Base-by-base conservation (phyloP, 352 stramenopile species). In the Globisporangium megalacanthum region DNA sequence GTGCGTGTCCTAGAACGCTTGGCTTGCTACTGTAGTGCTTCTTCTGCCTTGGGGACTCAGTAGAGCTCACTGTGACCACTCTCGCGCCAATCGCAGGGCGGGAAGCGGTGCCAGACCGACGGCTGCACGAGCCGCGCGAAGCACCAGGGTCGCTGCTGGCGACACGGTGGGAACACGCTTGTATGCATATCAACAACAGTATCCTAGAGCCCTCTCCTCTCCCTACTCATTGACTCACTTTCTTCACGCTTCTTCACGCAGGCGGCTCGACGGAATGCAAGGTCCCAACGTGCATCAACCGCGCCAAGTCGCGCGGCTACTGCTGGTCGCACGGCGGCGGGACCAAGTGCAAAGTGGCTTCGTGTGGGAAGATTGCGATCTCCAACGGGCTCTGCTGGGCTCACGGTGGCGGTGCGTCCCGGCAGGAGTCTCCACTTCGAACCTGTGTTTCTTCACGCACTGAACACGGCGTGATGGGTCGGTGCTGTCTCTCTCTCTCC, bases 311-410 rank as follows among this genome's bases (percentile, higher is more conserved):
- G 33, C 69, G 80, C n/a, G 85, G 85, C 15, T 86, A 88, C 48
- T 95, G 85, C 62, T 93, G 83, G 85, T 91, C 79, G 0, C 85
- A 95, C 60, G 85, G 85, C 44, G 85, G 85, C 1, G 85, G 85
- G n/a, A 89, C 78, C 54, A 89, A 89, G 56, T 95, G 85, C 69
- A 87, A 86, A 56, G 58, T 60, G 2, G 60, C 69, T n/a, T 62
- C 65, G 20, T 95, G 85, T 56, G 72, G 79, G 51, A 92, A 89
- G 65, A 89, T 90, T 50, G 79, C 83, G 50, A 88, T 90, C 59
- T 90, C 79, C 0, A 89, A 89, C 56, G 78, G 74, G 0, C 62
- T 90, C 0, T 92, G 83, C 55, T 90, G 83, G 80, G 79, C 83
- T 10, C 78, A 92, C 44, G 83, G 83, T 14, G 83, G 83, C 56